Evolutionary conservation across 2,329 filamentous ascomycete genomes (phyloP), one percentile per base, ranked within the genome.

Genomic region (Pestalotiopsis sp.): DNA sequence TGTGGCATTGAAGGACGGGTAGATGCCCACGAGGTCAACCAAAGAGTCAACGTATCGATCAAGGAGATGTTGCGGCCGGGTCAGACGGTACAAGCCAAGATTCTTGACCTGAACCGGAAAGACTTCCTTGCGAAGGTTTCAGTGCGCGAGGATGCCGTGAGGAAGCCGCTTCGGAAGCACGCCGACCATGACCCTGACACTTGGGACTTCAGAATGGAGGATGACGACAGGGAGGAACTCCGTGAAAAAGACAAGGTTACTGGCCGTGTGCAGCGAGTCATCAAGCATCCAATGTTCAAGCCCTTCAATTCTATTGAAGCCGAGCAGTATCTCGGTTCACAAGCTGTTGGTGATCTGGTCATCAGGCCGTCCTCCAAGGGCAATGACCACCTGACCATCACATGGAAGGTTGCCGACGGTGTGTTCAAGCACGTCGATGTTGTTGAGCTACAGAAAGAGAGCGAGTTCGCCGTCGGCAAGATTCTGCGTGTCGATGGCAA

Each of bases 391-490:
- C 86, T 99, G 67, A 94, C 95, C 7, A 90, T 99, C 61, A 99
- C 96, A 0, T 99, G 96, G 96, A 99, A 99, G 84, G 95, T 99
- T 14, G 92, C 94, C 1, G 94, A 98, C 78, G 92, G 92, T 69
- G 91, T 98, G n/a, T 99, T 95, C 80, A 95, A 99, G 81, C 96
- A 99, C 80, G 93, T 99, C 72, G 96, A 99, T 80, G 95, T 99
- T 41, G 87, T 99, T 52, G 96, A 99, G 82, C 86, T 99, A 77
- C 93, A 97, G 80, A 99, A 99, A 82, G 94, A 97, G 71, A 98
- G 94, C 71, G 95, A 98, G 79, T 98, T 98, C 79, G 95, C 94
- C 0, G 92, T 98, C 3, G 96, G 96, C 71, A 92, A 91, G 74
- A 91, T 92, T 57, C 87, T 99, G 67, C 93, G 93, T 72, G 93